Evolutionary conservation across 192 early-diverging fungal genomes (phyloP), one percentile per base, ranked within the genome.

Genomic region (Dispira simplex): DNA sequence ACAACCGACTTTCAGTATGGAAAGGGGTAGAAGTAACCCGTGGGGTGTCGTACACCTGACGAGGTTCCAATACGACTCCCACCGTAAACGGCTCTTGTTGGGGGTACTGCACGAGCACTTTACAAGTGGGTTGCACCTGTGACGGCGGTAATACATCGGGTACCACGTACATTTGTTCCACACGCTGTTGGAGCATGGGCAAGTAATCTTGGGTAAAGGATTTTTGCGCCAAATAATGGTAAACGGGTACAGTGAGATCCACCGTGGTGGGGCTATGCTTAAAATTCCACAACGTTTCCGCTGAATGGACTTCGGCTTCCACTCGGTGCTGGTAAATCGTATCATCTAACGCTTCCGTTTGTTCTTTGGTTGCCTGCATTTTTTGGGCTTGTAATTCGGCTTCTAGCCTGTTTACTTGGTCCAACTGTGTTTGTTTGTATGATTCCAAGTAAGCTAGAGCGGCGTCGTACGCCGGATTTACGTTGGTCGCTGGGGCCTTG

Each of bases 101-200:
- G 14, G 58, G 58, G 14, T 60, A 60, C 25, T 11, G 18, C 58
- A 43, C 13, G 14, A 44, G 27, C 14, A 60, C 11, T 18, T 60
- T 27, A 18, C 32, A 44, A 20, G 32, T 44, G 9, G 58, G 58
- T 5, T 44, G 58, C 21, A 60, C 39, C 26, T 28, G 10, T 27
- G 82, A 73, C 16, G 72, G 67, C 26, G 78, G 77, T 18, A 90
- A 71, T n/a, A 88, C 55, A 71, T 90, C 88, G 6, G 88, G 88
- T 39, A 84, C 70, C 46, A 90, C 86, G 71, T 73, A 83, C 88
- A 90, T 90, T 68, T 88, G 86, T 46, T 79, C 72, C 45, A 84
- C 59, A 51, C 88, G 80, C 69, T 90, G 81, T 76, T 83, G 75
- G 65, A 86, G 67, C 46, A 80, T 73, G 59, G 67, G 67, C 20